Evolutionary conservation across 257 asterid genomes (phyloP), one percentile per base, ranked within the genome.

Genomic region (Coffea eugenioides): DNA sequence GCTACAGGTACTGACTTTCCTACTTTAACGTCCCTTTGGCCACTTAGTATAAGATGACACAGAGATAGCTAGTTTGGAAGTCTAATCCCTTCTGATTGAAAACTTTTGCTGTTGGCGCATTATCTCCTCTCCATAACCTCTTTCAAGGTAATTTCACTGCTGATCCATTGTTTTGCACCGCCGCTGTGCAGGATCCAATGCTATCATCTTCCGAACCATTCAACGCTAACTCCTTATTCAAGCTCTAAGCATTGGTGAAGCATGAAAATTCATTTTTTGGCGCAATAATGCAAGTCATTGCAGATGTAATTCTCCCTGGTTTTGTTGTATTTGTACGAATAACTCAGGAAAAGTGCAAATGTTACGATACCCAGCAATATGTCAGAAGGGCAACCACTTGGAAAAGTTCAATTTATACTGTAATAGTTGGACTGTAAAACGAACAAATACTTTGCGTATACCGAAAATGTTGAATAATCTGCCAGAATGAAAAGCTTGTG

Each of bases 151-250:
- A 39, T 23, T 45, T 39, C 36, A 45, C 5, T 56, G 65, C 16
- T 41, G 25, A 8, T 5, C 27, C 43, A 48, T 64, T 11, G 43
- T 56, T 36, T 56, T 56, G 41, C 74, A 68, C 48, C 61, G 56
- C 56, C 61, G 54, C 61, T 18, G 5, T 75, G 75, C 87, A 92
- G 97, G 95, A 89, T 69, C 95, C 95, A 8, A 73, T 72, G 77
- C 68, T 92, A 80, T 89, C 95, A 71, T 79, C 95, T 13, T 83
- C 92, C 1, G 85, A 77, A 80, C 79, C 34, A 49, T 89, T 92
- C 74, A 27, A 81, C 80, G 71, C 80, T 75, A 79, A 71, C 71
- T 69, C 34, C 27, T 82, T 72, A 86, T 92, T 92, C 87, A 82
- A 71, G 77, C 88, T 90, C 82, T 89, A 83, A 74, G 5, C 23